Evolutionary conservation across 352 stramenopile genomes (phyloP).

Genomic region (Phytophthora quininea): DNA sequence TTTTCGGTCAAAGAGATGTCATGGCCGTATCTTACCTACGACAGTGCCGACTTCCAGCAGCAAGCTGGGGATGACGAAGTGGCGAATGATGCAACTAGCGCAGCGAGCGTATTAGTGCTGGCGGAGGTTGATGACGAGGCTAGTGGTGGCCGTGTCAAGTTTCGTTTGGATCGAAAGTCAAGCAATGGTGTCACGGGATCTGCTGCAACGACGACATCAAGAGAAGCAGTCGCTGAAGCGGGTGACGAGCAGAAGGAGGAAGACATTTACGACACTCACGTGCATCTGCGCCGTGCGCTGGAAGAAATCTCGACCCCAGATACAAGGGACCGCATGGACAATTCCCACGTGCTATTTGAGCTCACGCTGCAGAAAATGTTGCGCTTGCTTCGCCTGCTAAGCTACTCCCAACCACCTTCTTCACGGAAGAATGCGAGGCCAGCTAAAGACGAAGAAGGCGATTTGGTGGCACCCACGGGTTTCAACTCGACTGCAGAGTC

Average conservation of each 20-base stretch:
- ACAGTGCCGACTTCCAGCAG: conserved; percentile 21
- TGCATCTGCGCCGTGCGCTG: conserved; percentile 69
- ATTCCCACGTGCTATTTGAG: conserved; percentile 86
- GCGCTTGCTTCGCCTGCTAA: conserved; percentile 71
- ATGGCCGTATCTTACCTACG: conserved; percentile 70
- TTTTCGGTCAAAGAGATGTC: conserved; percentile 79
- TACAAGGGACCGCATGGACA: conserved; percentile 74
- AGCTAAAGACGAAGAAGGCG: conserved; percentile 8
- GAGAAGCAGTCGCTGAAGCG: conserved; percentile 7
- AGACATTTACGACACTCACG: conserved; percentile 67
- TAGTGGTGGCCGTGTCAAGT: conserved; percentile 69
- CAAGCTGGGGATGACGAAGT: conserved; percentile 29
- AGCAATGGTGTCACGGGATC: conserved; percentile 10
- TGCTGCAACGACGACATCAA: conserved; percentile 3
- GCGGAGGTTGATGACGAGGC: conserved; percentile 71
- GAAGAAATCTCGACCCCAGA: conserved; percentile 71
- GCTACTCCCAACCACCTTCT: conserved; percentile 60
- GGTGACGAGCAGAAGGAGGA: conserved; percentile 28
- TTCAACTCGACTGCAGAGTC: conserved; percentile 1
- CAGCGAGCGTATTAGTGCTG: conserved; percentile 62
- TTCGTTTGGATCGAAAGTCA: conserved; percentile 58
- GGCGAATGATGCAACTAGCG: conserved; percentile 37
- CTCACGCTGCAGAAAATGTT: conserved; percentile 75
- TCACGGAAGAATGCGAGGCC: conserved; percentile 9
- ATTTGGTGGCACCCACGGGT: conserved; percentile 3